Evolutionary conservation across 2,329 filamentous ascomycete genomes (phyloP).

Genomic region (Paecilomyces sp.): DNA sequence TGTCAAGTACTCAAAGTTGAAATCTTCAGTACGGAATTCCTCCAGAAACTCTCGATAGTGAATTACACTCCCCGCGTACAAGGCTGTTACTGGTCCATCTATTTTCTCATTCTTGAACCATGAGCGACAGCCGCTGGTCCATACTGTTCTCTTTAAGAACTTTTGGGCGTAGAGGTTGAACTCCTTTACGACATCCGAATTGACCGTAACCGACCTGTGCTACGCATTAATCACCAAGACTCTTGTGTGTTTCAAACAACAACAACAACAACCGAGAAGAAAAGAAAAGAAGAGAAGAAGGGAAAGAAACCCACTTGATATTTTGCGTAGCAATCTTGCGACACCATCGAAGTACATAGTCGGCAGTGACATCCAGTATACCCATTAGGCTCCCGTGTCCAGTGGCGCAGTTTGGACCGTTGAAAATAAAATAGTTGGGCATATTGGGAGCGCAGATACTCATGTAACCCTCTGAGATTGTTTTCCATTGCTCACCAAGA

Average conservation of each 20-base stretch:
- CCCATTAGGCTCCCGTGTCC: conserved; percentile 12
- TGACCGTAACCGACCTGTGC: background rate
- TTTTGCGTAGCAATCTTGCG: conserved; percentile 5
- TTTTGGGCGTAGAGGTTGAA: conserved; percentile 11
- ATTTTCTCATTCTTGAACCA: conserved; percentile 10
- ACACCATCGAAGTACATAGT: conserved; percentile 15
- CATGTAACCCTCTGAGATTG: background rate
- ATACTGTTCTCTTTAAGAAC: conserved; percentile 10
- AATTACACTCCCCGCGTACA: background rate
- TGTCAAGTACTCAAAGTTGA: background rate
- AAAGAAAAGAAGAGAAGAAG: background rate
- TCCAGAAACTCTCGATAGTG: background rate
- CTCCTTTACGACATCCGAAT: conserved; percentile 4
- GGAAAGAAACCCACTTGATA: background rate
- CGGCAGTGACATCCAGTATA: conserved; percentile 6
- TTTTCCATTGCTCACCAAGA: background rate
- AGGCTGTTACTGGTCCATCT: background rate
- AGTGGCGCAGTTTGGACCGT: conserved; percentile 7
- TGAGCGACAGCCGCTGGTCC: conserved; percentile 9
- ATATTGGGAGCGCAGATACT: background rate
- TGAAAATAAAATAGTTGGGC: background rate
- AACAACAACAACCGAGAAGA: too few relatives aligned
- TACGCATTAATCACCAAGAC: background rate
- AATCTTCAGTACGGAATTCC: background rate
- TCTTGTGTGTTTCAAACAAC: too few relatives aligned